Conservation (phyloP, 495 filamentous ascomycete species). For the Terfezia claveryi region DNA sequence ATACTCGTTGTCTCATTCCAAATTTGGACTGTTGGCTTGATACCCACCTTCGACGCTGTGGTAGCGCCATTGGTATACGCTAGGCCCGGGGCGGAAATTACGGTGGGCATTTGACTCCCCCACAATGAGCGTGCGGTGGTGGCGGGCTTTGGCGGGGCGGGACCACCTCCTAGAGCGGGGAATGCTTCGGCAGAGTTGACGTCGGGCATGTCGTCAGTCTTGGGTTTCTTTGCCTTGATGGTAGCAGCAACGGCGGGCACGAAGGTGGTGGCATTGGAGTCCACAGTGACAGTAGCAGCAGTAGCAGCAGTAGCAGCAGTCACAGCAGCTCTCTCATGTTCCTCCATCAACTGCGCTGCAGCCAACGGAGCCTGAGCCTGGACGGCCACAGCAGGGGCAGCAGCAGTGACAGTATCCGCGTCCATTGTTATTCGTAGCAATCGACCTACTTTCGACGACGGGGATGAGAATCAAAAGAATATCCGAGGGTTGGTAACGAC, state of each 20-base stretch:
- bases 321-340: slow-evolving; percentile 30
- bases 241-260: not conserved
- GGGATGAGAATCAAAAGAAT: too few relatives aligned
- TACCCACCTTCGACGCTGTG: slow-evolving; percentile 33
- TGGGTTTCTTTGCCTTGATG: slow-evolving; percentile 1
- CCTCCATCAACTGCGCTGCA: slow-evolving; percentile 53
- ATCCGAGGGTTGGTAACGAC: too few relatives aligned
- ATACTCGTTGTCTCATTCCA: slow-evolving; percentile 28
- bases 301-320: not conserved
- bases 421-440: too few relatives aligned
- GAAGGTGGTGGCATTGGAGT: not conserved
- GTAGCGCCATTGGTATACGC: slow-evolving; percentile 27
- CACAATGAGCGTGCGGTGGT: slow-evolving; percentile 29
- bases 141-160: slow-evolving; percentile 37
- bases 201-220: slow-evolving; percentile 34
- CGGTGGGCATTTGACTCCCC: slow-evolving; percentile 28
- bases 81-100: slow-evolving; percentile 20
- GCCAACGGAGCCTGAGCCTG: slow-evolving; percentile 13
- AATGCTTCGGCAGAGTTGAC: slow-evolving; percentile 75
- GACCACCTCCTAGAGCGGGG: slow-evolving; percentile 58
- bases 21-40: slow-evolving; percentile 30
- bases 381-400: slow-evolving; percentile 10
- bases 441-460: too few relatives aligned
- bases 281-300: not conserved
- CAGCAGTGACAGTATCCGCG: not conserved